Base-by-base conservation (phyloP, 805 yeast genomes). In the Tetrapisispora taiwanensis region DNA sequence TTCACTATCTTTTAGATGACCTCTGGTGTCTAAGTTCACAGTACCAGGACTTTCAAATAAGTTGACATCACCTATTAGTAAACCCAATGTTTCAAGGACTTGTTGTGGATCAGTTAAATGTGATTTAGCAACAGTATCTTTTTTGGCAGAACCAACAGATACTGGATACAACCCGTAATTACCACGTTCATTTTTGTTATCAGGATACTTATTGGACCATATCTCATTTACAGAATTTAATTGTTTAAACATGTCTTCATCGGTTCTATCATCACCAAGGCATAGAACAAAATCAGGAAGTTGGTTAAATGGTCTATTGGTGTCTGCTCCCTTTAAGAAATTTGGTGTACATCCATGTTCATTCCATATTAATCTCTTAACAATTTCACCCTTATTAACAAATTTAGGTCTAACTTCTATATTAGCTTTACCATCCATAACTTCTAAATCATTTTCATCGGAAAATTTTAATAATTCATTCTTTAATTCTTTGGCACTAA, bases 301-400 rank as follows among this genome's bases (percentile, higher is more conserved):
- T 42, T 74, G 71, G 1, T 71, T 73, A 14, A 61, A 60, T 17
- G 60, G 56, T 31, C 66, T 48, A 12, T 58, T 52, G 32, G 65
- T 59, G 30, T 68, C 69, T 4, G 51, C 49, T 13, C 55, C 52
- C 13, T 61, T 64, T 3, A 59, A 59, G 38, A 66, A 65, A 35
- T 67, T 67, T 55, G 76, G 81, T 46, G 73, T 67, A 1, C 67
- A 59, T 3, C 85, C 85, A 59, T 81, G 81, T 17, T 75, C 72
- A 45, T 75, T 75, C 54, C 78, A 67, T 10, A 86, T 85, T 46
- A 90, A 71, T 48, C 88, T 68, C 58, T 78, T 83, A 31, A 85
- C 97, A 56, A 92, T 92, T 64, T 90, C 98, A 46, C 99, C 99
- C 64, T 92, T 92, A 69, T 92, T 92, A 44, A 90, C 87, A 61